These are phyloP conservation scores for Agroathelia rolfsii DNA, from an alignment of 1,284 basidiomycete genomes.

Conservation along the genomic window DNA sequence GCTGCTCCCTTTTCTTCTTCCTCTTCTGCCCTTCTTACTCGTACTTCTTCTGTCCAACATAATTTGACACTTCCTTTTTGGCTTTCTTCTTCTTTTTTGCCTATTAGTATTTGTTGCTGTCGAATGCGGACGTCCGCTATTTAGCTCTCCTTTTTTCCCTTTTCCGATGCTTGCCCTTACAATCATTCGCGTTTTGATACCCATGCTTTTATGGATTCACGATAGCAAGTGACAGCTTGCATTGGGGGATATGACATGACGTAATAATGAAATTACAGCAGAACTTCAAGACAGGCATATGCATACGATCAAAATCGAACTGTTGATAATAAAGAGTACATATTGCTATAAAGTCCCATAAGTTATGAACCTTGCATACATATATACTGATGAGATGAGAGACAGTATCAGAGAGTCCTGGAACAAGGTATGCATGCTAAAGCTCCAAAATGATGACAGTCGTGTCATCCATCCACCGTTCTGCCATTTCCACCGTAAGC, in stretches of 20 bases:
- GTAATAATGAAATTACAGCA: too few relatives aligned
- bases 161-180: too few relatives aligned
- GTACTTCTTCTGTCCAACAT: constrained; percentile 8
- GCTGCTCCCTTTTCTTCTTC: too few relatives aligned
- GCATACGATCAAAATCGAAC: too few relatives aligned
- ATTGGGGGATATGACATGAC: too few relatives aligned
- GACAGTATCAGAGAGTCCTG: neutral
- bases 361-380: neutral
- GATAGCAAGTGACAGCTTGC: too few relatives aligned
- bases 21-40: neutral
- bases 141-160: constrained; percentile 5
- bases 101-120: constrained; percentile 17
- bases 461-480: constrained; percentile 64
- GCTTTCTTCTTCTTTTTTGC: constrained; percentile 13
- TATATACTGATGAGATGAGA: neutral
- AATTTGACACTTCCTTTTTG: constrained; percentile 11
- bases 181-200: too few relatives aligned
- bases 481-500: constrained; percentile 53
- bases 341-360: too few relatives aligned
- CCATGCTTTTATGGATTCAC: too few relatives aligned
- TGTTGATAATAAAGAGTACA: too few relatives aligned
- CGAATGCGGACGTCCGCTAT: too few relatives aligned
- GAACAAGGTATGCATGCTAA: neutral
- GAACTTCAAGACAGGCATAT: too few relatives aligned
- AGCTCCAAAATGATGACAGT: constrained; percentile 38